Percentiles rank a stretch among this genome's conserved stretches.
These are phyloP conservation scores for Aspergillus quadrilineatus DNA, from an alignment of 2,329 filamentous ascomycete species.

Conservation along the genomic window DNA sequence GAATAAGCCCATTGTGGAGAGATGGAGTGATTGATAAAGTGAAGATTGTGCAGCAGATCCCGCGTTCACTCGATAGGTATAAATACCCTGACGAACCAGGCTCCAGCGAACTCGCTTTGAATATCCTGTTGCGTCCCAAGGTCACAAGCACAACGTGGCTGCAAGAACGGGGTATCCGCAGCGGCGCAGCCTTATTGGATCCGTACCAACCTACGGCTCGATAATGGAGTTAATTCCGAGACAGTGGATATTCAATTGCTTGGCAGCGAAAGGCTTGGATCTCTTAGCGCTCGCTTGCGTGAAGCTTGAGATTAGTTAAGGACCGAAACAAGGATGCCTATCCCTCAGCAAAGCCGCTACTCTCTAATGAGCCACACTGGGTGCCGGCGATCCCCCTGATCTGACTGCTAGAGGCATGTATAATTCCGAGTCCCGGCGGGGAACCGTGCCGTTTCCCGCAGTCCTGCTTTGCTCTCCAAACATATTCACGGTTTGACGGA, in stretches of 20 bases:
- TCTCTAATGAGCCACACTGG: too few relatives aligned
- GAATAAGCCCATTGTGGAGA: background rate
- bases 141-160: background rate
- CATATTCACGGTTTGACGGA: too few relatives aligned
- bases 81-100: background rate
- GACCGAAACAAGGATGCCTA: background rate
- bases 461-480: too few relatives aligned
- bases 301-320: background rate
- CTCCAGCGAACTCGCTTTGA: background rate
- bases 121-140: background rate
- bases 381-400: background rate
- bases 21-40: too few relatives aligned
- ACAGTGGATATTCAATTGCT: background rate
- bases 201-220: background rate
- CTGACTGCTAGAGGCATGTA: background rate
- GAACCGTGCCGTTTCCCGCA: background rate
- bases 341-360: background rate
- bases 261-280: background rate
- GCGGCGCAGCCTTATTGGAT: background rate
- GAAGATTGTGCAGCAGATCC: too few relatives aligned
- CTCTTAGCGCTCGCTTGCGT: background rate
- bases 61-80: background rate
- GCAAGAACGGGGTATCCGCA: background rate
- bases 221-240: background rate
- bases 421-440: background rate